phyloP scores from a whole-genome alignment of 2,329 filamentous ascomycete genomes.

The Amauroascus niger region DNA sequence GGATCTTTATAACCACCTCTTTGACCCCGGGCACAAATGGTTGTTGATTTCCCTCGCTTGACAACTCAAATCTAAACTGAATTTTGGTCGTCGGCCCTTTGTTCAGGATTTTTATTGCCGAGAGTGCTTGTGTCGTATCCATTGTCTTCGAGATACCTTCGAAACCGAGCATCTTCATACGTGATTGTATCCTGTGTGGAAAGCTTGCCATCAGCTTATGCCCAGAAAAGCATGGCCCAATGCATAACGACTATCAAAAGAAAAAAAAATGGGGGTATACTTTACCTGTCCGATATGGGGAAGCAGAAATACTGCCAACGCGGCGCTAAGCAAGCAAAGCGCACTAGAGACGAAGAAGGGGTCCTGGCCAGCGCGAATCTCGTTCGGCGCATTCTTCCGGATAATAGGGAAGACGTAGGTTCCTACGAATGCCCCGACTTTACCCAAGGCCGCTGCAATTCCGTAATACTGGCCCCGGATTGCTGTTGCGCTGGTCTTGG shows the following conservation, averaged over 20 bases:
- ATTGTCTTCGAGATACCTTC: slow-evolving; percentile 59
- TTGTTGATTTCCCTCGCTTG: too few relatives aligned
- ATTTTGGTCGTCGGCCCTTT: background rate
- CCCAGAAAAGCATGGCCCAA: background rate
- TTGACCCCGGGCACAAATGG: too few relatives aligned
- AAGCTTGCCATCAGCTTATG: background rate
- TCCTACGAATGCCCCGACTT: slow-evolving; percentile 64
- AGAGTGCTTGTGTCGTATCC: slow-evolving; percentile 63
- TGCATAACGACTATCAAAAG: background rate
- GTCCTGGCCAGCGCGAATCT: slow-evolving; percentile 60
- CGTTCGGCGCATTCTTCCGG: slow-evolving; percentile 45
- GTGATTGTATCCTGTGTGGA: slow-evolving; percentile 64
- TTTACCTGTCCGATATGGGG: slow-evolving; percentile 58
- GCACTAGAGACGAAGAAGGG: slow-evolving; percentile 79
- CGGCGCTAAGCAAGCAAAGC: slow-evolving; percentile 65
- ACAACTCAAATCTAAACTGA: background rate
- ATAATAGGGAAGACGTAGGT: slow-evolving; percentile 73
- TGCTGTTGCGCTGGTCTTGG: slow-evolving; percentile 78
- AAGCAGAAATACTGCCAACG: slow-evolving; percentile 55
- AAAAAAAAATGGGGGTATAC: background rate
- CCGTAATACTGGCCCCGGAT: slow-evolving; percentile 69
- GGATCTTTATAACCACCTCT: too few relatives aligned
- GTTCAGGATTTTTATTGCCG: slow-evolving; percentile 32
- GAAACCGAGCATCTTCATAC: slow-evolving; percentile 65
- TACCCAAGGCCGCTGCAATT: slow-evolving; percentile 39